Conservation (phyloP, 495 filamentous ascomycete species). For the Tuber microsphaerosporum region DNA sequence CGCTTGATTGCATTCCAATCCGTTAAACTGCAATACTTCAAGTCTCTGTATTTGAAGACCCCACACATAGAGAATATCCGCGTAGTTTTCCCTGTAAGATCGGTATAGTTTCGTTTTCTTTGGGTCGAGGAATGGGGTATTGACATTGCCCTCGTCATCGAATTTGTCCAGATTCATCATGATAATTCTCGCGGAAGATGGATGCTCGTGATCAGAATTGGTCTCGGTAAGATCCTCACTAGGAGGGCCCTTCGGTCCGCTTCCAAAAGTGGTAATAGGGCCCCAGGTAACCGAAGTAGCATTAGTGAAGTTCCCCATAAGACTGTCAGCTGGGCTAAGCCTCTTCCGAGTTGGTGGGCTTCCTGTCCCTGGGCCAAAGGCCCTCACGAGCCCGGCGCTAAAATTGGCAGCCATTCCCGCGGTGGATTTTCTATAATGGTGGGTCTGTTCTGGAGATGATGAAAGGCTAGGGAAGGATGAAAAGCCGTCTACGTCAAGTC, state of each 20-base stretch:
- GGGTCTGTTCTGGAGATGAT: constrained; percentile 37
- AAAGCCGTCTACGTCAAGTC: constrained; percentile 60
- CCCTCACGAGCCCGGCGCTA: constrained; percentile 12
- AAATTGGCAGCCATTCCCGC: constrained; percentile 25
- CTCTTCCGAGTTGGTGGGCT: constrained; percentile 61
- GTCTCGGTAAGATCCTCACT: constrained; percentile 47
- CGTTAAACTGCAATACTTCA: constrained; percentile 79
- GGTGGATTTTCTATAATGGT: constrained; percentile 27
- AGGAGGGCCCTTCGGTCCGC: constrained; percentile 44
- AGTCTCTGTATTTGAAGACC: constrained; percentile 64
- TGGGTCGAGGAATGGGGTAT: constrained; percentile 62
- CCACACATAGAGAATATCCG: constrained; percentile 76
- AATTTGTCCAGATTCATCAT: constrained; percentile 73
- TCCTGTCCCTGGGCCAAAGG: constrained; percentile 44
- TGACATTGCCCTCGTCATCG: constrained; percentile 65
- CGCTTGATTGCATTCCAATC: constrained; percentile 47
- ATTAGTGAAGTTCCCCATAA: constrained; percentile 53
- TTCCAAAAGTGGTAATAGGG: constrained; percentile 54
- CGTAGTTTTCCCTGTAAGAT: constrained; percentile 71
- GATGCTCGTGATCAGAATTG: constrained; percentile 43
- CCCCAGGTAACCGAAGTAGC: constrained; percentile 60
- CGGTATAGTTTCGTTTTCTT: constrained; percentile 54
- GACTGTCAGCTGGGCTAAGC: constrained; percentile 59
- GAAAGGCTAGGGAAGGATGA: constrained; percentile 43
- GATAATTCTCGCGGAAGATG: constrained; percentile 52